These are phyloP conservation scores for Solanum stenotomum DNA, from an alignment of 257 asterid genomes.

Conservation along the genomic window DNA sequence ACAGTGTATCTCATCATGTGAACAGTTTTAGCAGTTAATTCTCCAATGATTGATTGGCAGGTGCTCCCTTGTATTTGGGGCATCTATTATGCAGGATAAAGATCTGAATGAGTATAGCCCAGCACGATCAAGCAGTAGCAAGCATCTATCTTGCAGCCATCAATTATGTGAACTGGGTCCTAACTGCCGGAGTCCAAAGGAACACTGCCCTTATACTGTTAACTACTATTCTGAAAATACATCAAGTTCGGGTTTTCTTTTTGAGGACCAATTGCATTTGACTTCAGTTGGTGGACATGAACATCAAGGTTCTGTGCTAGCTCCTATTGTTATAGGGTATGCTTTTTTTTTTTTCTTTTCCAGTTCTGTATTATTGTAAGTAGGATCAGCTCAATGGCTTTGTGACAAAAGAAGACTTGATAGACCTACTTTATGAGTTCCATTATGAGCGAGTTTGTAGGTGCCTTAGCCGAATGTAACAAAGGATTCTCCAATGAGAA, in stretches of 20 bases:
- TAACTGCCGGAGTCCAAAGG: slow-evolving; percentile 41
- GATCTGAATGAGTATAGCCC: slow-evolving; percentile 64
- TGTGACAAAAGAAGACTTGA: not conserved
- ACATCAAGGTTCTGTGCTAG: slow-evolving; percentile 29
- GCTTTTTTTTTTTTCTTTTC: not conserved
- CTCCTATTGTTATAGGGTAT: slow-evolving; percentile 61
- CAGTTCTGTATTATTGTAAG: not conserved
- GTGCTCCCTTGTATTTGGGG: slow-evolving; percentile 73
- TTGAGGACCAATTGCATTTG: slow-evolving; percentile 64
- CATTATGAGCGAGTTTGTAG: not conserved
- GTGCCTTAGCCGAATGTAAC: not conserved
- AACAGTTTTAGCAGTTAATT: slow-evolving; percentile 53
- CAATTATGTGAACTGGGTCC: slow-evolving; percentile 45
- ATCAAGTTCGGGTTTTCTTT: slow-evolving; percentile 68
- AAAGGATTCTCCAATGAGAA: not conserved
- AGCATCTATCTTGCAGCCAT: slow-evolving; percentile 57
- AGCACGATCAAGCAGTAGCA: slow-evolving; percentile 60
- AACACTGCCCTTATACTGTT: slow-evolving; percentile 57
- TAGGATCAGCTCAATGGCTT: not conserved
- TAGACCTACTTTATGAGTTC: not conserved
- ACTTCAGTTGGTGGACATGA: slow-evolving; percentile 26
- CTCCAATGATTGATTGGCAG: slow-evolving; percentile 71
- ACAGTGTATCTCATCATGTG: slow-evolving; percentile 7
- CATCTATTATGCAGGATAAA: slow-evolving; percentile 82
- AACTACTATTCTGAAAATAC: slow-evolving; percentile 47